Percentiles rank a stretch among this genome's conserved stretches.
Conservation (phyloP, 2,329 filamentous ascomycete species). For the Pseudogymnoascus pannorum region DNA sequence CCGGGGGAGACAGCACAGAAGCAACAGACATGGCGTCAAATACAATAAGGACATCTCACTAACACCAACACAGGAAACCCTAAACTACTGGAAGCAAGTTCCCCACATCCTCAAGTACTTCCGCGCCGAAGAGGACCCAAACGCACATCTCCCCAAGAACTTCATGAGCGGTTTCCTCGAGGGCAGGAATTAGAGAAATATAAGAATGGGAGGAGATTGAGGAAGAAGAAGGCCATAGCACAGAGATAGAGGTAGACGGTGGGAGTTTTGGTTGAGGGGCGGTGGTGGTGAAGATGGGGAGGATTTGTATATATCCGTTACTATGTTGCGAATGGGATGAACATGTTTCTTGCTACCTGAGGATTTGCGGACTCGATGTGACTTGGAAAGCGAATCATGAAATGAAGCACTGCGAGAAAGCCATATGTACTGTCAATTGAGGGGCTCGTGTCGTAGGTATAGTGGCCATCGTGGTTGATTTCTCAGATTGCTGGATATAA, state of each 20-base stretch:
- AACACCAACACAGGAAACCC: conserved; percentile 63
- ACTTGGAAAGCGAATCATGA: background rate
- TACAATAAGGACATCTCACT: background rate
- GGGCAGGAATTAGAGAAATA: conserved; percentile 36
- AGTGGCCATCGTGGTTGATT: background rate
- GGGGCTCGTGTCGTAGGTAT: background rate
- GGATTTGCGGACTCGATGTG: background rate
- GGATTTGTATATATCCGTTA: conserved; percentile 6
- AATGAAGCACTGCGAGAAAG: background rate
- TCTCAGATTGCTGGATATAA: background rate
- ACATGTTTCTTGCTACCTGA: background rate
- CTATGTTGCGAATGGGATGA: background rate
- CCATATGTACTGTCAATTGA: background rate
- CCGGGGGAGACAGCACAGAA: background rate
- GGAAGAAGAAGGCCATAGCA: background rate
- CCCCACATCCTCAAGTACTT: conserved; percentile 97
- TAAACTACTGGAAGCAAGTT: conserved; percentile 99
- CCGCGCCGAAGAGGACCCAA: conserved; percentile 75
- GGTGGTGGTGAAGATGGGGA: background rate
- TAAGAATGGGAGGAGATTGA: background rate
- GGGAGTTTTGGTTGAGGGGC: background rate
- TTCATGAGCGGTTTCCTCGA: conserved; percentile 95
- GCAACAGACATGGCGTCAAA: background rate
- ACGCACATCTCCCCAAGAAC: conserved; percentile 68
- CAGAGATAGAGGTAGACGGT: background rate